Percentiles rank a stretch among this genome's conserved stretches.
Conservation (phyloP, 441 rosid species). For the Gossypium trilobum region DNA sequence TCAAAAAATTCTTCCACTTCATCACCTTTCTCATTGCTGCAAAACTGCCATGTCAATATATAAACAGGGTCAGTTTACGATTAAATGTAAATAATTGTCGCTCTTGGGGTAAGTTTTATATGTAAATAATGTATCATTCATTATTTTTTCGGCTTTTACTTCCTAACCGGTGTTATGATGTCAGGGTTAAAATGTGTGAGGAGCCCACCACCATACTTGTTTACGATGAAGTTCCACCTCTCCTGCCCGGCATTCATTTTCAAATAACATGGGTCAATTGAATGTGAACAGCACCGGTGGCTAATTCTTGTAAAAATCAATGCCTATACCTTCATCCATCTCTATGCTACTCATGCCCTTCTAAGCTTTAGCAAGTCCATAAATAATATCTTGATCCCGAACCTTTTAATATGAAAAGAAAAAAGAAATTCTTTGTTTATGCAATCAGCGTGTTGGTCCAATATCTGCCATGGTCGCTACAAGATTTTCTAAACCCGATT, state of each 20-base stretch:
- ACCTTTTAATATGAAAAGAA: constrained; percentile 35
- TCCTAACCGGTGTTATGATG: constrained; percentile 64
- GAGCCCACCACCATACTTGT: constrained; percentile 64
- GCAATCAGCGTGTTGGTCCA: constrained; percentile 14
- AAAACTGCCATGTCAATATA: background rate
- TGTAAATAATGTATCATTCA: background rate
- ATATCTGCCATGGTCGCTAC: constrained; percentile 20
- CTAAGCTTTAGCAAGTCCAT: constrained; percentile 38
- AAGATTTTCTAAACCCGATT: background rate
- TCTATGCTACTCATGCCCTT: constrained; percentile 66
- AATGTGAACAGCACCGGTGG: background rate
- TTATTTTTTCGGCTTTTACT: background rate
- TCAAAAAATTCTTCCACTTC: background rate
- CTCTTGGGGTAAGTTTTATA: background rate
- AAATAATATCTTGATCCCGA: constrained; percentile 60
- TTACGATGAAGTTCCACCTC: constrained; percentile 58
- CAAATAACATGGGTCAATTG: background rate
- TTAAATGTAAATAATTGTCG: background rate
- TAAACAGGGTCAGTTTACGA: background rate
- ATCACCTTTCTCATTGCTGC: background rate
- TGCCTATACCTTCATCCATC: constrained; percentile 46
- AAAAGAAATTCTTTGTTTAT: background rate
- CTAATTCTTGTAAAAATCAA: background rate
- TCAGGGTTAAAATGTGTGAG: constrained; percentile 60
- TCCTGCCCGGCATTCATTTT: constrained; percentile 44